Evolutionary conservation across 2,329 filamentous ascomycete genomes (phyloP).

Genomic region (Pseudopyricularia cyperi): DNA sequence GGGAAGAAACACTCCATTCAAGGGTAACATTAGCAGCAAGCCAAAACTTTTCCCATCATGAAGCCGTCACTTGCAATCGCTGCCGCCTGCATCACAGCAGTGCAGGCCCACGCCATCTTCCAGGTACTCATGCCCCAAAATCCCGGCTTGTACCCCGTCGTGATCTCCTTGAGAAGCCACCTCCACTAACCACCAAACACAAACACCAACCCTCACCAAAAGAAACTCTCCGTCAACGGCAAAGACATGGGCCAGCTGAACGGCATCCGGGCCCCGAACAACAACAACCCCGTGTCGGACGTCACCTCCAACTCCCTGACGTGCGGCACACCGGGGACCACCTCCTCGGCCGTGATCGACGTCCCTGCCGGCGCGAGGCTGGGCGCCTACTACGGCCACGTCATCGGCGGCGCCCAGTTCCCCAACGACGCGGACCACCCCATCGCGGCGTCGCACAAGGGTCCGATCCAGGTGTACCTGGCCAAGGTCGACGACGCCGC

Average conservation of each 20-base stretch:
- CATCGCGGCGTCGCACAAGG: constrained; percentile 27
- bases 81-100: constrained; percentile 18
- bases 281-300: constrained; percentile 39
- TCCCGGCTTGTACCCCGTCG: not conserved
- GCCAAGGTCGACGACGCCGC: constrained; percentile 33
- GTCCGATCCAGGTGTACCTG: constrained; percentile 34
- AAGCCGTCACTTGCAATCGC: constrained; percentile 22
- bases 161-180: no score
- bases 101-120: constrained; percentile 28
- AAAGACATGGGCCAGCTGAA: constrained; percentile 26
- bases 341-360: constrained; percentile 28
- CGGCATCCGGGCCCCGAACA: constrained; percentile 32
- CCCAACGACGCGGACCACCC: constrained; percentile 24
- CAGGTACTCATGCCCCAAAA: constrained; percentile 16
- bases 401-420: constrained; percentile 25
- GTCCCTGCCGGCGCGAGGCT: constrained; percentile 37
- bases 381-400: constrained; percentile 30
- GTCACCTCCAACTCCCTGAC: constrained; percentile 33
- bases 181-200: no score
- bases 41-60: constrained; percentile 14
- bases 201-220: constrained; percentile 7
- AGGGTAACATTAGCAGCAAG: constrained; percentile 1
- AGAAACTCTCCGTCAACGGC: constrained; percentile 31
- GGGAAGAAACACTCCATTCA: constrained; percentile 4
- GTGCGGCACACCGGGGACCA: constrained; percentile 31